Evolutionary conservation across 2,329 filamentous ascomycete species (phyloP).

Genomic region (Phaeosphaeria sp.): DNA sequence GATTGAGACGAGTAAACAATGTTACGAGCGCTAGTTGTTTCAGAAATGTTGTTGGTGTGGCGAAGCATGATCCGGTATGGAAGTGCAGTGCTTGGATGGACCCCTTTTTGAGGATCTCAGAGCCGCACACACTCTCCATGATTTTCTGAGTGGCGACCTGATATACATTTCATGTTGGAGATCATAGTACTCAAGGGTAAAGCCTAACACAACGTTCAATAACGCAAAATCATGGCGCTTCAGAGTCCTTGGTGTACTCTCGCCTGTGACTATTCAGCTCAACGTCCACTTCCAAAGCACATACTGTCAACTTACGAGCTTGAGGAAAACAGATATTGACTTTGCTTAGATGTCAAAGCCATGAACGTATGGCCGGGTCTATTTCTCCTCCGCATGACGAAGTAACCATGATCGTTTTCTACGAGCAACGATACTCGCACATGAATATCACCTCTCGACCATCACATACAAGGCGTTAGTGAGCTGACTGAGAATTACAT

Average conservation of each 20-base stretch:
- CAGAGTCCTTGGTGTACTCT: too few relatives aligned
- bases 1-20: neutral
- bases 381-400: too few relatives aligned
- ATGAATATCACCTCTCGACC: too few relatives aligned
- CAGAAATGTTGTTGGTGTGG: neutral
- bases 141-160: neutral
- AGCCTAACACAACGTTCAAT: too few relatives aligned
- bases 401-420: too few relatives aligned
- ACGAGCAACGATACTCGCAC: too few relatives aligned
- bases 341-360: neutral
- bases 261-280: neutral
- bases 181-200: too few relatives aligned
- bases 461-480: too few relatives aligned
- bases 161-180: neutral
- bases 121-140: neutral
- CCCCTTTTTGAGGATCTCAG: neutral
- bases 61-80: neutral
- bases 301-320: neutral
- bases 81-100: neutral
- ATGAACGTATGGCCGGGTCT: too few relatives aligned
- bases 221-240: too few relatives aligned
- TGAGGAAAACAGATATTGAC: neutral
- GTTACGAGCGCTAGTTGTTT: neutral
- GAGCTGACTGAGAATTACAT: too few relatives aligned
- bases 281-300: neutral